phyloP scores from a whole-genome alignment of 179 eudicot genomes.

The Nepenthes alata region DNA sequence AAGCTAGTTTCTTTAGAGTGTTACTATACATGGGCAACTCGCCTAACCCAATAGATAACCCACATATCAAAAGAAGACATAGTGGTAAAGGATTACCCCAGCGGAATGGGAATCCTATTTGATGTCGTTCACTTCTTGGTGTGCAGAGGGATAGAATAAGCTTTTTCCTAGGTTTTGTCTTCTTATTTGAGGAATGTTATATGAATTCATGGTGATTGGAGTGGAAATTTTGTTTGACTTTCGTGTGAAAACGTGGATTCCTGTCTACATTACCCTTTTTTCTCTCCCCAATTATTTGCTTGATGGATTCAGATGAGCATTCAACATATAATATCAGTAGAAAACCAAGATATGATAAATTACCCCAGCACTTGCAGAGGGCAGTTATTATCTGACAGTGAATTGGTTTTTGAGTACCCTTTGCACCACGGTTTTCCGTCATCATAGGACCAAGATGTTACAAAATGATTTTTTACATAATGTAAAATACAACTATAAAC shows the following conservation, averaged over 20 bases:
- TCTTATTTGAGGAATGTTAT: constrained; percentile 27
- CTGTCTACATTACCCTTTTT: no score
- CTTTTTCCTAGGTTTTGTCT: constrained; percentile 8
- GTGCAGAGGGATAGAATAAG: constrained; percentile 50
- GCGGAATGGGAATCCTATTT: constrained; percentile 33
- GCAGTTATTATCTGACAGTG: no score
- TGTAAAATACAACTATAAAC: no score
- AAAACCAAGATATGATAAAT: no score
- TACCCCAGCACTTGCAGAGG: background rate
- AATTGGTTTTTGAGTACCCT: no score
- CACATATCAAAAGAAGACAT: constrained; percentile 10
- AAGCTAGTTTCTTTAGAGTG: constrained; percentile 30
- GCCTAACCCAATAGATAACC: constrained; percentile 22
- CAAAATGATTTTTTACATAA: no score
- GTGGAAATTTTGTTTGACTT: constrained; percentile 6
- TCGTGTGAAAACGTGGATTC: background rate
- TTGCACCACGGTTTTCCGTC: no score
- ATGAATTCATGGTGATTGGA: constrained; percentile 27
- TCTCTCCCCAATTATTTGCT: no score
- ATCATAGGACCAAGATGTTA: no score
- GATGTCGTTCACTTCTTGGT: constrained; percentile 17
- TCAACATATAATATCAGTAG: no score
- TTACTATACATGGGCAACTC: constrained; percentile 51
- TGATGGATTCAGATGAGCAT: no score
- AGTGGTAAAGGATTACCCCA: constrained; percentile 30